Conservation (phyloP, 805 yeast species). For the Huiozyma naganishii region DNA sequence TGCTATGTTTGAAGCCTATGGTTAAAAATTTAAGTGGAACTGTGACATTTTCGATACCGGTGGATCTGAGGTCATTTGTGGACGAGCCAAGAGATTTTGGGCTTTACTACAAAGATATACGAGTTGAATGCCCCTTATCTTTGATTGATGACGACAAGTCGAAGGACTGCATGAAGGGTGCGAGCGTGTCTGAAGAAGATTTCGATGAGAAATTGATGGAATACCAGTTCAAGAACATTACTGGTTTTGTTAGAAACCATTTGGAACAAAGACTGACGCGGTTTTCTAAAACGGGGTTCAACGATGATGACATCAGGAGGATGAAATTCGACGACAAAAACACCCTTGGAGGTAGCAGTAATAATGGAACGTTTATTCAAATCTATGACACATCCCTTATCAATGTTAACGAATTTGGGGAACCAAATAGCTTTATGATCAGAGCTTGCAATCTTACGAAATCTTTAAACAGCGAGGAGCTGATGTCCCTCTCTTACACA, state of each 20-base stretch:
- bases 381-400: conserved; percentile 21
- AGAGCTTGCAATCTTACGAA: conserved; percentile 17
- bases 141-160: conserved; percentile 13
- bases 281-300: conserved; percentile 16
- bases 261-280: conserved; percentile 11
- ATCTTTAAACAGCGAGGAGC: conserved; percentile 14
- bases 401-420: conserved; percentile 1
- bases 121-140: conserved; percentile 19
- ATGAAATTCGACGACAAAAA: conserved; percentile 16
- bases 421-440: conserved; percentile 5
- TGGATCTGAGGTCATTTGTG: conserved; percentile 14
- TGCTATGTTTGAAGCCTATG: conserved; percentile 21
- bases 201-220: conserved; percentile 15
- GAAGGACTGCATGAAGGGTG: not conserved
- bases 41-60: conserved; percentile 17
- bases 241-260: conserved; percentile 10
- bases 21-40: conserved; percentile 11
- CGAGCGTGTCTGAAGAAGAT: conserved; percentile 7
- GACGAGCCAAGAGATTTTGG: conserved; percentile 11
- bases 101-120: conserved; percentile 17
- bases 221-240: conserved; percentile 16
- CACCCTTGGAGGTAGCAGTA: not conserved
- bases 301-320: conserved; percentile 23
- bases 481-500: conserved; percentile 21
- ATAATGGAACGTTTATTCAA: conserved; percentile 13